Conservation (phyloP, 2,329 filamentous ascomycete species). For the Calonectria ilicicola region DNA sequence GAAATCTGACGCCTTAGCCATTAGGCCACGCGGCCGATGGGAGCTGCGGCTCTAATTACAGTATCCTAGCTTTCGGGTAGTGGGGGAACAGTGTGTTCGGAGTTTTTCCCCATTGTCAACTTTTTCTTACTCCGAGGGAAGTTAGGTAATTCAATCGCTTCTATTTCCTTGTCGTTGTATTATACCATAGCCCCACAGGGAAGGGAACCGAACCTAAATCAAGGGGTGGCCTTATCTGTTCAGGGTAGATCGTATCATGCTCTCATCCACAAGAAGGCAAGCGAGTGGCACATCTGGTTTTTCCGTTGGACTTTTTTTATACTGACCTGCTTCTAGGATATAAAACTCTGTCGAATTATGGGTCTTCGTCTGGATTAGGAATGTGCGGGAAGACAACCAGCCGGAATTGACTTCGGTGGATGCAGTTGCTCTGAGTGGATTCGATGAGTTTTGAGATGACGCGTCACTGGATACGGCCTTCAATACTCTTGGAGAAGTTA, state of each 20-base stretch:
- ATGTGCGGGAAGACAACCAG: background rate
- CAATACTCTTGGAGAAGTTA: too few relatives aligned
- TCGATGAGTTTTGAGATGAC: background rate
- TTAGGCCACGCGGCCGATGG: slow-evolving; percentile 49
- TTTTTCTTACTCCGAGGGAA: background rate
- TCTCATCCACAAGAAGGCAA: background rate
- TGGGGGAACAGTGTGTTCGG: background rate
- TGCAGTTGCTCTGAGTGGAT: too few relatives aligned
- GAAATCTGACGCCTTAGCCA: slow-evolving; percentile 53
- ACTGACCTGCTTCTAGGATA: background rate
- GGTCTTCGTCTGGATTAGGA: background rate
- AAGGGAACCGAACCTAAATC: background rate
- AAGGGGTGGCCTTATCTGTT: background rate
- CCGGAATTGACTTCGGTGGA: background rate
- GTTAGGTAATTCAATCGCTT: background rate
- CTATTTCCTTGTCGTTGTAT: background rate
- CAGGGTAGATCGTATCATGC: background rate
- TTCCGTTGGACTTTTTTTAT: background rate
- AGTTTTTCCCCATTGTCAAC: background rate
- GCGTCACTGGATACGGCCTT: too few relatives aligned
- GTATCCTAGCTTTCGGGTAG: background rate
- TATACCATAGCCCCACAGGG: background rate
- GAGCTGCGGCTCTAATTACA: background rate
- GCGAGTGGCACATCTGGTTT: background rate
- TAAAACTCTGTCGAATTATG: background rate